Percentiles rank a stretch among this genome's conserved stretches.
These are phyloP conservation scores for Hymenoscyphus albidus DNA, from an alignment of 2,329 filamentous ascomycete species.

Conservation along the genomic window DNA sequence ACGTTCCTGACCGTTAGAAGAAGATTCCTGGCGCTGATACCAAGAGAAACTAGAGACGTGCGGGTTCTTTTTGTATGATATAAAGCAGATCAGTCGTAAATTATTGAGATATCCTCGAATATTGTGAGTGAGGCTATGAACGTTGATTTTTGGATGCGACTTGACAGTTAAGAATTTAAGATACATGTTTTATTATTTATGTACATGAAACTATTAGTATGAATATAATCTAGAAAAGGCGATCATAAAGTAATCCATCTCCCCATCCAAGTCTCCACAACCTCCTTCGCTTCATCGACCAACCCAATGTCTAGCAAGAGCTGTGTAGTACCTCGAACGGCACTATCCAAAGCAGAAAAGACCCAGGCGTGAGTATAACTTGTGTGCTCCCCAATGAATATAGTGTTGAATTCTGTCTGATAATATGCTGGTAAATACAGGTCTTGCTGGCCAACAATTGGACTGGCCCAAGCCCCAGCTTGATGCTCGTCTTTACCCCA, in stretches of 20 bases:
- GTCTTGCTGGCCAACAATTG: slow-evolving; percentile 61
- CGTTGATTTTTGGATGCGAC: too few species aligned
- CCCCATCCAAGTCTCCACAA: slow-evolving; percentile 65
- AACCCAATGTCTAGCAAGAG: slow-evolving; percentile 60
- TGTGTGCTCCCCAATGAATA: slow-evolving; percentile 67
- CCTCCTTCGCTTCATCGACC: slow-evolving; percentile 65
- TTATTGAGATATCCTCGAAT: too few species aligned
- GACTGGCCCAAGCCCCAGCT: slow-evolving; percentile 59
- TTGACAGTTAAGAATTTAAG: not conserved
- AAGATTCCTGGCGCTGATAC: too few species aligned
- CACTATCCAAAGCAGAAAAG: slow-evolving; percentile 62
- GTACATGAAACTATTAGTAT: not conserved
- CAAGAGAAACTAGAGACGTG: too few species aligned
- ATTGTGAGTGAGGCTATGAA: too few species aligned
- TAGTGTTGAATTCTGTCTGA: slow-evolving; percentile 59
- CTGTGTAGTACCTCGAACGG: slow-evolving; percentile 61
- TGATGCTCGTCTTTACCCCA: slow-evolving; percentile 61
- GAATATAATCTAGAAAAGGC: not conserved
- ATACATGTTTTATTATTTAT: not conserved
- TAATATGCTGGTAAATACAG: slow-evolving; percentile 71
- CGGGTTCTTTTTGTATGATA: too few species aligned
- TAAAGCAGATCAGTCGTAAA: too few species aligned
- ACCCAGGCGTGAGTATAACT: slow-evolving; percentile 72
- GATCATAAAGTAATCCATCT: slow-evolving; percentile 46
- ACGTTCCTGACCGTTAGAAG: too few species aligned